These are phyloP conservation scores for Verticillium dahliae DNA, from an alignment of 2,329 filamentous ascomycete species.

Conservation along the genomic window DNA sequence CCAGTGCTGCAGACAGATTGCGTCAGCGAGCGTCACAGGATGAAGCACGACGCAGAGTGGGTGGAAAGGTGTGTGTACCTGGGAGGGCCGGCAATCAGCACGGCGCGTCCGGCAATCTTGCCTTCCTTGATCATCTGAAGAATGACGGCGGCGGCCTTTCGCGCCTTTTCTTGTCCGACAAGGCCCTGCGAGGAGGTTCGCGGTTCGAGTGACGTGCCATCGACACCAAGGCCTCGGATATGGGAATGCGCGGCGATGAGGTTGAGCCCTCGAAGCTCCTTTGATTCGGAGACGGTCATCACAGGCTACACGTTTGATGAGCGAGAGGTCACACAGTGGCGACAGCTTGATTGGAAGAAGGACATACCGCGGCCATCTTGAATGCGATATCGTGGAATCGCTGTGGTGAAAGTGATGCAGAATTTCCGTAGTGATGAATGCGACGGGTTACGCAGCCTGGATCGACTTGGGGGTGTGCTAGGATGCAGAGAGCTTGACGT, in stretches of 20 bases:
- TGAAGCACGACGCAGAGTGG: not conserved
- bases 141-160: constrained; percentile 93
- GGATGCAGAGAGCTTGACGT: not conserved
- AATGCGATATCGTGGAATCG: not conserved
- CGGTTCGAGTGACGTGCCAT: constrained; percentile 84
- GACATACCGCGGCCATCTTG: constrained; percentile 29
- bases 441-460: not conserved
- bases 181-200: constrained; percentile 82
- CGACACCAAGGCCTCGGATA: constrained; percentile 91
- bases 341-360: constrained; percentile 28
- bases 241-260: constrained; percentile 98
- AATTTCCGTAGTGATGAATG: not conserved
- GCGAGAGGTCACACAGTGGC: not conserved
- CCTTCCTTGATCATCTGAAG: constrained; percentile 98
- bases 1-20: constrained; percentile 59
- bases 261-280: constrained; percentile 92
- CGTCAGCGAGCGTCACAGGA: not conserved
- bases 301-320: constrained; percentile 38
- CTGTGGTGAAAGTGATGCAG: not conserved
- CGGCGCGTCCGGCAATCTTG: constrained; percentile 93
- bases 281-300: constrained; percentile 84
- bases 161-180: constrained; percentile 92
- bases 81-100: constrained; percentile 90
- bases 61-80: constrained; percentile 43
- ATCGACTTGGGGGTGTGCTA: not conserved